A percentile compares a stretch with the other conserved stretches of the same genome.
Conservation (phyloP, 345 rosid genomes). For the Acer yangbiense region DNA sequence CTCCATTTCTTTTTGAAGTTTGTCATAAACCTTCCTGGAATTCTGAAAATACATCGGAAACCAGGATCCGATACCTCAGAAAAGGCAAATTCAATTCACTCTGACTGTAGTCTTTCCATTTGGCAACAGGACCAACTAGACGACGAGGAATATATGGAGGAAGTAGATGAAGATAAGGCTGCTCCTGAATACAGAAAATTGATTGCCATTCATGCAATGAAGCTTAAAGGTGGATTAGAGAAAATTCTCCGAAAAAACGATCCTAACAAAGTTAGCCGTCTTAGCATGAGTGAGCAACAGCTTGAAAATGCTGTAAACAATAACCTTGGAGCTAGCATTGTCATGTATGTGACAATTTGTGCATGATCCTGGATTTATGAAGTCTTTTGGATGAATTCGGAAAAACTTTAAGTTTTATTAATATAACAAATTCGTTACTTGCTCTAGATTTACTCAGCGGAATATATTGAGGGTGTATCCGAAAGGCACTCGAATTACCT, state of each 20-base stretch:
- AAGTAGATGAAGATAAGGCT: conserved; percentile 44
- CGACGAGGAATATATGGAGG: conserved; percentile 18
- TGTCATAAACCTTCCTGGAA: neutral
- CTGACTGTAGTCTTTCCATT: too few species aligned
- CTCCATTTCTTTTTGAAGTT: neutral
- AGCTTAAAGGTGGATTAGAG: conserved; percentile 56
- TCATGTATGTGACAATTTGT: conserved; percentile 22
- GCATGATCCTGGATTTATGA: neutral
- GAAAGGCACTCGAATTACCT: conserved; percentile 66
- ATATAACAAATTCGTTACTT: neutral
- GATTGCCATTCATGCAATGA: conserved; percentile 78
- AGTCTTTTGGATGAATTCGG: neutral
- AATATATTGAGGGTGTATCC: conserved; percentile 83
- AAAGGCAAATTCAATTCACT: neutral
- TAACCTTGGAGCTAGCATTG: conserved; percentile 45
- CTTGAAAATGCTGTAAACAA: conserved; percentile 49
- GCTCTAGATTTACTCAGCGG: conserved; percentile 69
- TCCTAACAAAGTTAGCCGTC: conserved; percentile 50
- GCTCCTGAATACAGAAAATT: conserved; percentile 51
- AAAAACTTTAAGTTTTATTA: neutral
- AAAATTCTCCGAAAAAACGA: conserved; percentile 41
- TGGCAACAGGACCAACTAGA: conserved; percentile 35
- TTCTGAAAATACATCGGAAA: too few species aligned
- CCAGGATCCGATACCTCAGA: neutral
- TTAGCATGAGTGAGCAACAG: conserved; percentile 74